A percentile compares a stretch with the other conserved stretches of the same genome.
Evolutionary conservation across 768 basidiomycete genomes (phyloP).

Genomic region (Naganishia onofrii): DNA sequence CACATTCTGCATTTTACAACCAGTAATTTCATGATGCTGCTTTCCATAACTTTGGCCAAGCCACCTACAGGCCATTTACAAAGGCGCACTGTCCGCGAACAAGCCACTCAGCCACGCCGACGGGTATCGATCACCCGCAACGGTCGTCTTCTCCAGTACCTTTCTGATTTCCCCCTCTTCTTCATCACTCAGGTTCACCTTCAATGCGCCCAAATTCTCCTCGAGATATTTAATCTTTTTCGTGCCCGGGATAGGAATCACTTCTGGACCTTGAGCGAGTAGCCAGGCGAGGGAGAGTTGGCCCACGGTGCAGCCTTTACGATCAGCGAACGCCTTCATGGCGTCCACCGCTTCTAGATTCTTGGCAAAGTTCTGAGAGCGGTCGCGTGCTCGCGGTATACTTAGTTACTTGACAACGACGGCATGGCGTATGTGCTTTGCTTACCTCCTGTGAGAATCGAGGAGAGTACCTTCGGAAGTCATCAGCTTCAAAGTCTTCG

Average conservation of each 20-base stretch:
- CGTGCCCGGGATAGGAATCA: conserved; percentile 43
- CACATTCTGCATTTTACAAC: too few species aligned
- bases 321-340: conserved; percentile 34
- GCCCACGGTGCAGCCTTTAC: conserved; percentile 50
- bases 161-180: conserved; percentile 43
- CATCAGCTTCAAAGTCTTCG: conserved; percentile 22
- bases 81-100: conserved; percentile 18
- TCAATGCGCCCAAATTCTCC: conserved; percentile 43
- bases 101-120: conserved; percentile 15
- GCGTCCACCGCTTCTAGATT: conserved; percentile 35
- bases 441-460: conserved; percentile 27
- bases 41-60: neutral
- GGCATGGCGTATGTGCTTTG: neutral
- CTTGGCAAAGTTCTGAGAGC: conserved; percentile 31
- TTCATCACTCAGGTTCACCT: conserved; percentile 40
- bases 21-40: neutral
- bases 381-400: too few species aligned
- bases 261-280: conserved; percentile 49
- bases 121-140: conserved; percentile 35
- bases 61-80: neutral
- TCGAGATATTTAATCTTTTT: conserved; percentile 41
- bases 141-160: conserved; percentile 48
- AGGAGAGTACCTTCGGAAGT: conserved; percentile 25
- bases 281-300: conserved; percentile 60
- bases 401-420: neutral